Conservation (phyloP, 352 stramenopile genomes). For the Pythium phragmiticola region DNA sequence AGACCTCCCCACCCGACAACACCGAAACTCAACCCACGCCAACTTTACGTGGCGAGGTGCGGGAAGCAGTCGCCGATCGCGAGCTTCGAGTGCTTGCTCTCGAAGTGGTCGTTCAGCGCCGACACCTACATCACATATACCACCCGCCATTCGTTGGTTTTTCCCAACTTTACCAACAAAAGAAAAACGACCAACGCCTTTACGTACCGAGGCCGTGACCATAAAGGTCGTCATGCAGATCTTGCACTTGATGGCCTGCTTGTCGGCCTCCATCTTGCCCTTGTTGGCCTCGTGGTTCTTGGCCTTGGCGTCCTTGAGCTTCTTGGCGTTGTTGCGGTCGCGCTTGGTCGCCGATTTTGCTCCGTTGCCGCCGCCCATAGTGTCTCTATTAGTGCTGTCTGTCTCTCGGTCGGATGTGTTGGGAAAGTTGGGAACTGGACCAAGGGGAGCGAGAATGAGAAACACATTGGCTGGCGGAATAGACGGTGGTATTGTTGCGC, state of each 20-base stretch:
- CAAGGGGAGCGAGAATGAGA: not conserved
- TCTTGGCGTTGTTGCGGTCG: slow-evolving; percentile 84
- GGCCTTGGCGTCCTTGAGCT: slow-evolving; percentile 79
- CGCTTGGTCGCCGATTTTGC: slow-evolving; percentile 79
- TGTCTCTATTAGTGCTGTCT: slow-evolving; percentile 16
- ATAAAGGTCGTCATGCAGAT: slow-evolving; percentile 89
- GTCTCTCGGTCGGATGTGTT: not conserved
- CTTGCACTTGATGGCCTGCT: slow-evolving; percentile 81
- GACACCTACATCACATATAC: slow-evolving; percentile 34
- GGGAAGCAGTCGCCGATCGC: slow-evolving; percentile 79
- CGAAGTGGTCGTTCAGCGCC: slow-evolving; percentile 78
- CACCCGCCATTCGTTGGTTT: not conserved
- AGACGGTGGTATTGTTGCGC: slow-evolving; percentile 9
- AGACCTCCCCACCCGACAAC: not conserved
- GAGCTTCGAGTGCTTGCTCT: slow-evolving; percentile 77
- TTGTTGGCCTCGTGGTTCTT: slow-evolving; percentile 82
- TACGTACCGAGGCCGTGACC: slow-evolving; percentile 76
- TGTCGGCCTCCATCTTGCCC: slow-evolving; percentile 82
- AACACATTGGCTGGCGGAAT: slow-evolving; percentile 21
- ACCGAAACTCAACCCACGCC: not conserved
- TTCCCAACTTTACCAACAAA: slow-evolving; percentile 2
- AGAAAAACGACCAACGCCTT: slow-evolving; percentile 1
- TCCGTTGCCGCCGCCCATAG: slow-evolving; percentile 82
- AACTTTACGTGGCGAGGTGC: slow-evolving; percentile 12
- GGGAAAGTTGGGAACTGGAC: not conserved